Percentiles rank a stretch among this genome's conserved stretches.
phyloP scores from a whole-genome alignment of 495 filamentous ascomycete genomes.

The Saxophila tyrrhenica region DNA sequence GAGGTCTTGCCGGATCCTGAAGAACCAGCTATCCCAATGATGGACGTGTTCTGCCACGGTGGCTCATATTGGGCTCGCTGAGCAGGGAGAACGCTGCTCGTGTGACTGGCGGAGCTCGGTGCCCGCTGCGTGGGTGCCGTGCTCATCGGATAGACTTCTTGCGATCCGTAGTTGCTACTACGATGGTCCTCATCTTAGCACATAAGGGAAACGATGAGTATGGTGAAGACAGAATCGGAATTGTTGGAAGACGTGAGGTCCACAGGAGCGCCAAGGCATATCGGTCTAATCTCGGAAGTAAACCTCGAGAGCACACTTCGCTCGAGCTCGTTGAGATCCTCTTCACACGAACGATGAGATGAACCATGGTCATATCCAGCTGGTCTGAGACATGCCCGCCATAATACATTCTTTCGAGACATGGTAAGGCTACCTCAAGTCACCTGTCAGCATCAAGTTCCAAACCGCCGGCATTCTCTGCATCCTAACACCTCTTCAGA shows the following conservation, averaged over 20 bases:
- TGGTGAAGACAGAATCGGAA: too few relatives aligned
- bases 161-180: not conserved
- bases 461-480: not conserved
- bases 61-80: constrained; percentile 65
- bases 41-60: constrained; percentile 86
- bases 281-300: too few relatives aligned
- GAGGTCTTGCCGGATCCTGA: constrained; percentile 98
- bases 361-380: not conserved
- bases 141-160: constrained; percentile 7
- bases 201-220: not conserved
- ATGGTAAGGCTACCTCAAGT: not conserved
- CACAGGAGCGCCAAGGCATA: too few relatives aligned
- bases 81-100: not conserved
- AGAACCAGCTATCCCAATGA: constrained; percentile 91
- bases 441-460: too few relatives aligned
- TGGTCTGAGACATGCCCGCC: not conserved
- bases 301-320: too few relatives aligned
- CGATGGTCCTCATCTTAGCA: constrained; percentile 2
- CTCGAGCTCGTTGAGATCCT: too few relatives aligned
- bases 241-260: too few relatives aligned
- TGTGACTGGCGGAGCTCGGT: not conserved
- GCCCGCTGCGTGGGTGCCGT: not conserved
- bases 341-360: not conserved
- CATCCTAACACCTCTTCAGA: constrained; percentile 15
- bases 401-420: not conserved